A percentile compares a stretch with the other conserved stretches of the same genome.
These are phyloP conservation scores for Chrysanthemum makinoi DNA, from an alignment of 129 eudicot species.

Conservation along the genomic window DNA sequence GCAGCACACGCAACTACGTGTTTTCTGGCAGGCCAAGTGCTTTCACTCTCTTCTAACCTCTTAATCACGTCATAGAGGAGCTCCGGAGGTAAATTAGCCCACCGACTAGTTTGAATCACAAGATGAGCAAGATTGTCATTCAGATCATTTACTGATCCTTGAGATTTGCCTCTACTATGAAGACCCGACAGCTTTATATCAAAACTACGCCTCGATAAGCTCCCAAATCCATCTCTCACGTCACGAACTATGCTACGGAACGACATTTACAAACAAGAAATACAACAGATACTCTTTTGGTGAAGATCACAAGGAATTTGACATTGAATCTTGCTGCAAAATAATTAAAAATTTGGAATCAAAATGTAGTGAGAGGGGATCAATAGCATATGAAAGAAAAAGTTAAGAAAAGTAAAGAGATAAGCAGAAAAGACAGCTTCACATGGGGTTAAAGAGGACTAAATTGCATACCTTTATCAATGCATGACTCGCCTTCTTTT, in stretches of 20 bases:
- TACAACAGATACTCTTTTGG: neutral
- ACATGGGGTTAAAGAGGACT: slow-evolving; percentile 46
- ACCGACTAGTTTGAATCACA: slow-evolving; percentile 59
- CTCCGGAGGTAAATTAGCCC: slow-evolving; percentile 91
- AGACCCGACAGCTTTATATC: slow-evolving; percentile 55
- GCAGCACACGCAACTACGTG: slow-evolving; percentile 81
- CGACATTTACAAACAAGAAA: slow-evolving; percentile 35
- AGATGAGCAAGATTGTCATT: slow-evolving; percentile 31
- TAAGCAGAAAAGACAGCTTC: slow-evolving; percentile 50
- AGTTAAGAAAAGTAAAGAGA: slow-evolving; percentile 30
- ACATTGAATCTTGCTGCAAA: slow-evolving; percentile 46
- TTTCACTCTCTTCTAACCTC: slow-evolving; percentile 79
- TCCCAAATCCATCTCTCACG: slow-evolving; percentile 81
- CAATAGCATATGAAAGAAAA: slow-evolving; percentile 19
- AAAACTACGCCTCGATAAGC: slow-evolving; percentile 70
- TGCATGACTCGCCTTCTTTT: slow-evolving; percentile 24
- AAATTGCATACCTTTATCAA: slow-evolving; percentile 32
- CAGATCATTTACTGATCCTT: slow-evolving; percentile 56
- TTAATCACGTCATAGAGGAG: slow-evolving; percentile 73
- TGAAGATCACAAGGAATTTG: slow-evolving; percentile 22
- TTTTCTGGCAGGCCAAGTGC: slow-evolving; percentile 73
- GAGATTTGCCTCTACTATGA: slow-evolving; percentile 77
- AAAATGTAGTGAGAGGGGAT: slow-evolving; percentile 21
- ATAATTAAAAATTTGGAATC: slow-evolving; percentile 15
- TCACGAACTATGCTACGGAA: slow-evolving; percentile 66